A percentile compares a stretch with the other conserved stretches of the same genome.
These are phyloP conservation scores for Nothopassalora personata DNA, from an alignment of 2,329 filamentous ascomycete species.

Conservation along the genomic window DNA sequence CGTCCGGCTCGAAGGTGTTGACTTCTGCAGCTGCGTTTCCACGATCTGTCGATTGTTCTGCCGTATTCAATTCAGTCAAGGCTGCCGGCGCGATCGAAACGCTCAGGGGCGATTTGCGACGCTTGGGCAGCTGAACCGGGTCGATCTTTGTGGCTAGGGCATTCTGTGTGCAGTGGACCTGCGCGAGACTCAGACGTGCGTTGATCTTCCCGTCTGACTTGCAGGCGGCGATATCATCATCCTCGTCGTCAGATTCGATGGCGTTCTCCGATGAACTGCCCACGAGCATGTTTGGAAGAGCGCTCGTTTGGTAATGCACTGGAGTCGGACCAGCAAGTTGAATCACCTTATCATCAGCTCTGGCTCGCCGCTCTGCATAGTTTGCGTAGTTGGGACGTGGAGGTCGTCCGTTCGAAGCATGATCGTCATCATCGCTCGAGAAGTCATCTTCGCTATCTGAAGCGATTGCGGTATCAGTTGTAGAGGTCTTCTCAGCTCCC, in stretches of 20 bases:
- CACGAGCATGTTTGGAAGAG: background rate
- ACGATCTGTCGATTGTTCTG: background rate
- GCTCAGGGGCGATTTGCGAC: background rate
- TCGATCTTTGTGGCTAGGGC: background rate
- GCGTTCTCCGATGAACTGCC: constrained; percentile 1
- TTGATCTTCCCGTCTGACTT: background rate
- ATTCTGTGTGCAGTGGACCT: background rate
- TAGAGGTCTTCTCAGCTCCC: constrained; percentile 7
- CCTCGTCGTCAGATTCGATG: constrained; percentile 7
- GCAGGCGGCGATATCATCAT: background rate
- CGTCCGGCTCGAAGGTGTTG: constrained; percentile 3
- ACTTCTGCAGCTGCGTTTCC: constrained; percentile 9
- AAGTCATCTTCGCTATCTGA: constrained; percentile 20
- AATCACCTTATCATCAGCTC: constrained; percentile 1
- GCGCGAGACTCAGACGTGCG: background rate
- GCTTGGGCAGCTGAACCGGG: background rate
- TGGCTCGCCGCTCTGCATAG: constrained; percentile 15
- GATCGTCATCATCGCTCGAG: background rate
- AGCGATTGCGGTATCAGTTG: constrained; percentile 11
- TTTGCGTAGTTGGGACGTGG: constrained; percentile 6
- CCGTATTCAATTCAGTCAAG: background rate
- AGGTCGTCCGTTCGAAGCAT: background rate
- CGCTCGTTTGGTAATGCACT: background rate
- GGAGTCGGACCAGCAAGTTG: background rate
- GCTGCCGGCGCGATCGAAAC: background rate